phyloP scores from a whole-genome alignment of 192 early-diverging fungal species.

The Coemansia sp. region DNA sequence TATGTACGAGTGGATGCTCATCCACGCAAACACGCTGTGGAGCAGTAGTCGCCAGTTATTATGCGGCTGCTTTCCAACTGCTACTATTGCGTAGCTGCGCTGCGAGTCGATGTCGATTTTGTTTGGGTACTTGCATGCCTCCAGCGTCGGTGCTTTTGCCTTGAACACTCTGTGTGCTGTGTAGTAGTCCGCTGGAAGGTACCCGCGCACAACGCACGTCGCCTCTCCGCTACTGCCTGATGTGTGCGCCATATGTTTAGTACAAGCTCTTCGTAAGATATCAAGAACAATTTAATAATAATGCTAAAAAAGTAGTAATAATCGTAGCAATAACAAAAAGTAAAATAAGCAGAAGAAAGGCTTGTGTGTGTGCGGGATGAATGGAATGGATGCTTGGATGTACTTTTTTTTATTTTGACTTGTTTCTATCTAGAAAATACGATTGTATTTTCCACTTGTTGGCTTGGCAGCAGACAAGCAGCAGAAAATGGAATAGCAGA shows the following conservation, averaged over 20 bases:
- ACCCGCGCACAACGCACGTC: slow-evolving; percentile 18
- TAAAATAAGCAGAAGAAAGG: too few relatives aligned
- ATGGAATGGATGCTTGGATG: too few relatives aligned
- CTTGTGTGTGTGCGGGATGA: too few relatives aligned
- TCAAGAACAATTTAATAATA: too few relatives aligned
- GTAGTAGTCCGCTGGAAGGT: slow-evolving; percentile 37
- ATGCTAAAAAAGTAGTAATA: too few relatives aligned
- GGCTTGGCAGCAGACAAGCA: too few relatives aligned
- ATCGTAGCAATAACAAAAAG: too few relatives aligned
- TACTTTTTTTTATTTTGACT: too few relatives aligned
- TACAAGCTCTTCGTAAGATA: neutral
- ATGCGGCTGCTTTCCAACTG: slow-evolving; percentile 1
- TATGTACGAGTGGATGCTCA: slow-evolving; percentile 45
- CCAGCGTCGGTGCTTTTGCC: slow-evolving; percentile 21
- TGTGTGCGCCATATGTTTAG: neutral
- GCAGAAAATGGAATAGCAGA: too few relatives aligned
- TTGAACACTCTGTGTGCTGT: slow-evolving; percentile 25
- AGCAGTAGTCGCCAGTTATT: neutral
- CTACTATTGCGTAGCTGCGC: slow-evolving; percentile 26
- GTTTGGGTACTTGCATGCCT: slow-evolving; percentile 38
- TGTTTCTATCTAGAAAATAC: too few relatives aligned
- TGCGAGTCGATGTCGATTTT: slow-evolving; percentile 35
- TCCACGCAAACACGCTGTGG: slow-evolving; percentile 28
- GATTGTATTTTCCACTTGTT: too few relatives aligned
- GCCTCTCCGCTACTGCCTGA: neutral